phyloP scores from a whole-genome alignment of 352 stramenopile genomes.

The Globisporangium spiculum region DNA sequence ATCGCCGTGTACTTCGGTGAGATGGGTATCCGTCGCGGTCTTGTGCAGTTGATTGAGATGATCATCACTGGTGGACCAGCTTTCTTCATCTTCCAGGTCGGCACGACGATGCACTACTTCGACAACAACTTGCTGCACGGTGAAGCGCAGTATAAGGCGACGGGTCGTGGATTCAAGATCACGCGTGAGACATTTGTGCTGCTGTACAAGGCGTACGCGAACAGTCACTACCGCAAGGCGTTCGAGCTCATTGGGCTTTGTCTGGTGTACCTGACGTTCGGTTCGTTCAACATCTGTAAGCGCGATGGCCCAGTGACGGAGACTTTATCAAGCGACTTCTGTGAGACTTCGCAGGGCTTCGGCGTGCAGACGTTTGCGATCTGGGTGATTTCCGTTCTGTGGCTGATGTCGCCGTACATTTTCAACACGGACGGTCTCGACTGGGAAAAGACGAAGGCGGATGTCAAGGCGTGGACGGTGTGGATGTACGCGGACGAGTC shows the following conservation, averaged over 20 bases:
- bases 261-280: constrained; percentile 71
- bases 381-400: constrained; percentile 73
- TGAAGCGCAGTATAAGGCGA: constrained; percentile 79
- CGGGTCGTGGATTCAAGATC: constrained; percentile 82
- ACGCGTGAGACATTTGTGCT: constrained; percentile 79
- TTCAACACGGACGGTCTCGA: constrained; percentile 87
- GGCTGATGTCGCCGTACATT: constrained; percentile 74
- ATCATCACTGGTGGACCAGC: constrained; percentile 65
- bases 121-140: constrained; percentile 81
- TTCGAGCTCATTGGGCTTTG: constrained; percentile 76
- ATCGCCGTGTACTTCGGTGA: constrained; percentile 82
- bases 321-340: constrained; percentile 56
- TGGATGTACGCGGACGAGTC: constrained; percentile 80
- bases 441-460: constrained; percentile 82
- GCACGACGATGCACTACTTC: constrained; percentile 86
- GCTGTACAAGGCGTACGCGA: constrained; percentile 78
- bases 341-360: constrained; percentile 69
- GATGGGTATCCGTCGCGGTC: constrained; percentile 61
- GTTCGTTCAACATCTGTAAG: constrained; percentile 65
- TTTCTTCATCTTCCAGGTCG: constrained; percentile 83
- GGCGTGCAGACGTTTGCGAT: constrained; percentile 81
- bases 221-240: constrained; percentile 73
- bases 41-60: constrained; percentile 80
- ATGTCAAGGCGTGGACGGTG: constrained; percentile 66
- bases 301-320: constrained; percentile 35